These are phyloP conservation scores for Galerina marginata DNA, from an alignment of 768 basidiomycete genomes.

Conservation along the genomic window DNA sequence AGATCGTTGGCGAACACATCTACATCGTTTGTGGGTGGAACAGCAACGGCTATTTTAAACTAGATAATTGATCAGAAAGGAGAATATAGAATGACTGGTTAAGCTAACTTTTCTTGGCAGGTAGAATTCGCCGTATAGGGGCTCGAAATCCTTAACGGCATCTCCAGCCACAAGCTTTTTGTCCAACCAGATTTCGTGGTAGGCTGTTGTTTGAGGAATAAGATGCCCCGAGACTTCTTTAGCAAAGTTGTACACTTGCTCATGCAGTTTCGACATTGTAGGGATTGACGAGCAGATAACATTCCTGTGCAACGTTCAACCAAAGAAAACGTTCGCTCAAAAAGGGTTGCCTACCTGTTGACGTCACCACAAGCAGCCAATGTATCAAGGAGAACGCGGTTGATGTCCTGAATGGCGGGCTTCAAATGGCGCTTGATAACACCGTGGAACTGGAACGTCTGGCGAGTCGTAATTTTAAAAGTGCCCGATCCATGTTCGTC, in stretches of 20 bases:
- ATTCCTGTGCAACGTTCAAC: constrained; percentile 57
- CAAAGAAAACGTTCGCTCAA: neutral
- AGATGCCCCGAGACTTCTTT: constrained; percentile 85
- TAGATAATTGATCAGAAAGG: constrained; percentile 33
- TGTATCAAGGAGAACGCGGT: constrained; percentile 88
- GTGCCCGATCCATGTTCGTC: constrained; percentile 94
- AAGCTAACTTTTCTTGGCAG: constrained; percentile 88
- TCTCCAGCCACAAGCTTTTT: constrained; percentile 96
- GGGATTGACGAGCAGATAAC: constrained; percentile 93
- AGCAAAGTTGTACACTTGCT: constrained; percentile 82
- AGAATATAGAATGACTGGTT: neutral
- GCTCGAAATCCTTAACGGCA: constrained; percentile 93
- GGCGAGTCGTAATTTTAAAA: constrained; percentile 96
- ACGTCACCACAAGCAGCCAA: constrained; percentile 99
- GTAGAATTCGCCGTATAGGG: constrained; percentile 97
- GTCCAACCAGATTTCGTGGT: constrained; percentile 99
- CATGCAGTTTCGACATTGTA: constrained; percentile 84
- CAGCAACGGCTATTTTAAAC: constrained; percentile 97
- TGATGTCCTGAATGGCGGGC: constrained; percentile 95
- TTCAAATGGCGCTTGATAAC: constrained; percentile 97
- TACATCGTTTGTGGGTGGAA: constrained; percentile 95
- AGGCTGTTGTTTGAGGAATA: constrained; percentile 89
- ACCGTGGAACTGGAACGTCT: constrained; percentile 99
- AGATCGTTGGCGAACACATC: constrained; percentile 96
- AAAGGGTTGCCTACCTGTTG: constrained; percentile 64